These are phyloP conservation scores for Microcera coccophila DNA, from an alignment of 2,329 filamentous ascomycete species.

Conservation along the genomic window DNA sequence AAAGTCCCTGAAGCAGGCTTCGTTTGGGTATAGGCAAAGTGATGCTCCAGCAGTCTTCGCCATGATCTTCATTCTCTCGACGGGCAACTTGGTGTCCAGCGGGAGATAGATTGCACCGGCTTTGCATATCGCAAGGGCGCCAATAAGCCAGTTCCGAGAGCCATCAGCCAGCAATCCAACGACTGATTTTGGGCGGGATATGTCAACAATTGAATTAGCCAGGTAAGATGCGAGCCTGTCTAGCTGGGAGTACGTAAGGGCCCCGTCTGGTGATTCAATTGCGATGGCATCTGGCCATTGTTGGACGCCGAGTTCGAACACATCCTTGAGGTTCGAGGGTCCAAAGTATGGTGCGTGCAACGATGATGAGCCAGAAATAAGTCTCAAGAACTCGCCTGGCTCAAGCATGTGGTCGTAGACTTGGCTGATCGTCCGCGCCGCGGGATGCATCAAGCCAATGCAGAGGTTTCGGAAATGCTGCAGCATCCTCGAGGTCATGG, in stretches of 20 bases:
- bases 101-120: not conserved
- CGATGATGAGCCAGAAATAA: not conserved
- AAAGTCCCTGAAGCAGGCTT: not conserved
- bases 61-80: not conserved
- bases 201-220: not conserved
- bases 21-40: not conserved
- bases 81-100: not conserved
- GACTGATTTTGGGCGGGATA: no score
- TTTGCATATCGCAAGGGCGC: not conserved
- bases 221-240: not conserved
- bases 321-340: constrained; percentile 1
- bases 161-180: not conserved
- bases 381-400: not conserved
- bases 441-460: not conserved
- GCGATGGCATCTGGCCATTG: not conserved
- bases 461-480: not conserved
- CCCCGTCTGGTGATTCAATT: not conserved
- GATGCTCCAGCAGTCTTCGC: not conserved
- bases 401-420: not conserved
- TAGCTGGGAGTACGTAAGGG: not conserved
- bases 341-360: not conserved
- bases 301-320: not conserved
- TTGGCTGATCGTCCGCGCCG: not conserved
- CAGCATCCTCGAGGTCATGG: not conserved
- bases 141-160: not conserved